Conservation (phyloP, 192 early-diverging fungal genomes). For the Backusella liffmaniae region DNA sequence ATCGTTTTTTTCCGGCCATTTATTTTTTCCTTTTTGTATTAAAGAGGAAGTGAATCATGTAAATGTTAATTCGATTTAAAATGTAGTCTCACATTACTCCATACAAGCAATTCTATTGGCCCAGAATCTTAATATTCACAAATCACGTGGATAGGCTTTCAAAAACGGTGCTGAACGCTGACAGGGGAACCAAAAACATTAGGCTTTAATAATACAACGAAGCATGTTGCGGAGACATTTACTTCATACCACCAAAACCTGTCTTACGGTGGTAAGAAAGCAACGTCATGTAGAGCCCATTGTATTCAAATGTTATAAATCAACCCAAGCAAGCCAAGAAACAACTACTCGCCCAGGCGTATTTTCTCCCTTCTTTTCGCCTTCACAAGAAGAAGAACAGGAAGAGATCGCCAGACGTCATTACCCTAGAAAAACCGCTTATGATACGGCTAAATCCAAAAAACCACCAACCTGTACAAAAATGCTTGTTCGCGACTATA, state of each 20-base stretch:
- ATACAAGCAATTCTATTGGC: too few relatives aligned
- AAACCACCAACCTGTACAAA: conserved; percentile 54
- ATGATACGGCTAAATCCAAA: conserved; percentile 36
- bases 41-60: background rate
- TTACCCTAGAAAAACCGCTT: conserved; percentile 53
- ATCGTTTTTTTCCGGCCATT: too few relatives aligned
- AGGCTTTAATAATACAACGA: background rate
- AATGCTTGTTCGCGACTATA: conserved; percentile 88
- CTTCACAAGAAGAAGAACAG: conserved; percentile 41
- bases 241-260: background rate
- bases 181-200: background rate
- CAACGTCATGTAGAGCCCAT: background rate
- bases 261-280: background rate
- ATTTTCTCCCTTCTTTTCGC: conserved; percentile 30
- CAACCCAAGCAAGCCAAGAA: background rate
- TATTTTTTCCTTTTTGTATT: too few relatives aligned
- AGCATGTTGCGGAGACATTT: conserved; percentile 1
- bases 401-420: conserved; percentile 34
- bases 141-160: too few relatives aligned
- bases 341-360: background rate
- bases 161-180: too few relatives aligned
- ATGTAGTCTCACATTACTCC: conserved; percentile 50
- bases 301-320: background rate
- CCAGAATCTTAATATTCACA: too few relatives aligned
- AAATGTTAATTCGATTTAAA: background rate